Conservation (phyloP, 2,329 filamentous ascomycete species). For the Cercospora sp. region DNA sequence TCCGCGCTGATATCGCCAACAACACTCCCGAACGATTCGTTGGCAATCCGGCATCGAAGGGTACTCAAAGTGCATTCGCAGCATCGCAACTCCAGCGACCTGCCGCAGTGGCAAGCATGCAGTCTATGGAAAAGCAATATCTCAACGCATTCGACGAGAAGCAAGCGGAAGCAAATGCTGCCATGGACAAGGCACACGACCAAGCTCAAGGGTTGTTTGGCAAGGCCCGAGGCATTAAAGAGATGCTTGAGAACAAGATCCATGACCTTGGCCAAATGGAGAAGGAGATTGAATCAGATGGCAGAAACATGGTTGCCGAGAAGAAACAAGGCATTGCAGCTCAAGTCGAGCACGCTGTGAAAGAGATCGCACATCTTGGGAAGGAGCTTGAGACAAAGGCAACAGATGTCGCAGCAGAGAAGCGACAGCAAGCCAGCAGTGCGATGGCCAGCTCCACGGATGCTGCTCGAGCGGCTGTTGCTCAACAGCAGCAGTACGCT, state of each 20-base stretch:
- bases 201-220: constrained; percentile 19
- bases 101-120: not conserved
- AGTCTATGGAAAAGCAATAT: constrained; percentile 3
- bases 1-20: constrained; percentile 22
- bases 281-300: constrained; percentile 25
- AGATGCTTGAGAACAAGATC: constrained; percentile 23
- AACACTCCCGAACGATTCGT: constrained; percentile 28
- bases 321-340: constrained; percentile 19
- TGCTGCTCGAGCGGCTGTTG: constrained; percentile 8
- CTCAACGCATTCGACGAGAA: constrained; percentile 18
- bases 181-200: constrained; percentile 19
- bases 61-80: not conserved
- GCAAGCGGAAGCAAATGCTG: constrained; percentile 19
- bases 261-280: constrained; percentile 26
- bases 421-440: constrained; percentile 8
- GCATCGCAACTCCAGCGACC: not conserved
- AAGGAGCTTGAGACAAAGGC: constrained; percentile 20
- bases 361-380: constrained; percentile 21
- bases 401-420: constrained; percentile 8
- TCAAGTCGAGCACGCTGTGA: constrained; percentile 16
- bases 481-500: constrained; percentile 7
- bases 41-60: constrained; percentile 6
- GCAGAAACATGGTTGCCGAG: constrained; percentile 20
- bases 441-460: constrained; percentile 4
- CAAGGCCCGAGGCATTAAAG: constrained; percentile 19